Evolutionary conservation across 2,329 filamentous ascomycete genomes (phyloP).

Genomic region (Aspergillus fumigatiaffinis): DNA sequence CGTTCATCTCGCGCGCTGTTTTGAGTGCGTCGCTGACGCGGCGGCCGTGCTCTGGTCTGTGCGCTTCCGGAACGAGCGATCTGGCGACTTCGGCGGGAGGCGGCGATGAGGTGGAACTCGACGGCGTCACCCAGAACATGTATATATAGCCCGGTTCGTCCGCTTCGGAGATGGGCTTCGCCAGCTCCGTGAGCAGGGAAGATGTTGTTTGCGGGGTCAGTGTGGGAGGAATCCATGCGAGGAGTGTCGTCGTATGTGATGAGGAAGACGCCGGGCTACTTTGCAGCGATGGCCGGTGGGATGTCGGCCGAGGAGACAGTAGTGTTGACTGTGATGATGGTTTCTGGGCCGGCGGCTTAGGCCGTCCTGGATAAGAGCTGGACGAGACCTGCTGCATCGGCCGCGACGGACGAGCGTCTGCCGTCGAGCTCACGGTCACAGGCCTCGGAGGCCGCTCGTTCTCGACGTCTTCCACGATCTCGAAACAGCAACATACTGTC

Average conservation of each 20-base stretch:
- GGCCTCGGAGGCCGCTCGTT: slow-evolving; percentile 21
- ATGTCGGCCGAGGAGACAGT: slow-evolving; percentile 3
- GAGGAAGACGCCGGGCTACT: slow-evolving; percentile 7
- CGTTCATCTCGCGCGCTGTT: slow-evolving; percentile 34
- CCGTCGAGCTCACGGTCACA: slow-evolving; percentile 1
- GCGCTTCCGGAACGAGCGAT: slow-evolving; percentile 54
- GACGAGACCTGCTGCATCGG: slow-evolving; percentile 10
- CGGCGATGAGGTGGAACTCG: slow-evolving; percentile 48
- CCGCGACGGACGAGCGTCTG: slow-evolving; percentile 12
- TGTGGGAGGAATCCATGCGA: slow-evolving; percentile 66
- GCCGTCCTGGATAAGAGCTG: not conserved
- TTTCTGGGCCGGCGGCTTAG: not conserved
- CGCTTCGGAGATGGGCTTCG: slow-evolving; percentile 65
- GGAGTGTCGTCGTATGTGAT: slow-evolving; percentile 44
- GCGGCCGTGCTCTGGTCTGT: slow-evolving; percentile 22
- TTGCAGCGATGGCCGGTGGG: not conserved
- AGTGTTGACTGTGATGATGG: slow-evolving; percentile 1
- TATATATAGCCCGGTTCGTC: slow-evolving; percentile 94
- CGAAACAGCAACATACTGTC: slow-evolving; percentile 34
- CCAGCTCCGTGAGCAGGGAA: slow-evolving; percentile 69
- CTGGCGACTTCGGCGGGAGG: slow-evolving; percentile 58
- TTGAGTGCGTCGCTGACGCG: slow-evolving; percentile 36
- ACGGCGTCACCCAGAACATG: slow-evolving; percentile 92
- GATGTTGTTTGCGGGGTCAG: slow-evolving; percentile 67
- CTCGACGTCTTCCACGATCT: slow-evolving; percentile 25